Percentiles rank a stretch among this genome's conserved stretches.
Conservation (phyloP, 2,329 filamentous ascomycete species). For the Fusarium lateritium region DNA sequence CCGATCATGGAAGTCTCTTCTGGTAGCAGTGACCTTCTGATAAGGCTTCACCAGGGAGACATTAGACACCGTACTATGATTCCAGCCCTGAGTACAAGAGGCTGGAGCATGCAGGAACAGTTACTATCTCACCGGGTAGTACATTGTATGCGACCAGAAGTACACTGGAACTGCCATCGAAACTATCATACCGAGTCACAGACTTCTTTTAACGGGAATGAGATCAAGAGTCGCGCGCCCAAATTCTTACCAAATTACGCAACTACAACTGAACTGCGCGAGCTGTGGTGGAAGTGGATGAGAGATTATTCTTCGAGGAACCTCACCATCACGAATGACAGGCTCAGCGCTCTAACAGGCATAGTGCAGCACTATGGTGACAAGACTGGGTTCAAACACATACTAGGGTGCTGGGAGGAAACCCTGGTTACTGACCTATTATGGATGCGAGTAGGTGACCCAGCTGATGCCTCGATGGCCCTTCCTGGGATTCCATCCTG, state of each 20-base stretch:
- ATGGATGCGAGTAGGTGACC: slow-evolving; percentile 3
- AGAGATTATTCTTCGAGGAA: slow-evolving; percentile 11
- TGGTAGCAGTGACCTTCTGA: not conserved
- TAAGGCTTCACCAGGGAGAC: not conserved
- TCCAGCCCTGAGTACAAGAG: slow-evolving; percentile 11
- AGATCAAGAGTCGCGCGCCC: not conserved
- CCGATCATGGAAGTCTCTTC: not conserved
- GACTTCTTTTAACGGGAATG: not conserved
- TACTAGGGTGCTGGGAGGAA: slow-evolving; percentile 17
- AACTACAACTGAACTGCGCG: not conserved
- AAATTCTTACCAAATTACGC: not conserved
- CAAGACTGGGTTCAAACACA: not conserved
- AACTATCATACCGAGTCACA: slow-evolving; percentile 13
- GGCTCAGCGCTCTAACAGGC: slow-evolving; percentile 6
- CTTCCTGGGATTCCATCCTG: slow-evolving; percentile 11
- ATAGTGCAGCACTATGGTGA: slow-evolving; percentile 14
- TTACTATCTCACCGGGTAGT: slow-evolving; percentile 14
- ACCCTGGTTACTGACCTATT: slow-evolving; percentile 8
- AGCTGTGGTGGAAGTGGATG: slow-evolving; percentile 21
- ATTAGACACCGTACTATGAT: not conserved
- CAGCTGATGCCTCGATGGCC: not conserved
- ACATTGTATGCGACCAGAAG: slow-evolving; percentile 22
- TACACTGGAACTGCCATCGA: slow-evolving; percentile 20
- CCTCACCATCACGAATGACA: slow-evolving; percentile 9
- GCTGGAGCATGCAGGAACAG: slow-evolving; percentile 17